A percentile compares a stretch with the other conserved stretches of the same genome.
phyloP scores from a whole-genome alignment of 192 early-diverging fungal genomes.

The Linnemannia elongata region DNA sequence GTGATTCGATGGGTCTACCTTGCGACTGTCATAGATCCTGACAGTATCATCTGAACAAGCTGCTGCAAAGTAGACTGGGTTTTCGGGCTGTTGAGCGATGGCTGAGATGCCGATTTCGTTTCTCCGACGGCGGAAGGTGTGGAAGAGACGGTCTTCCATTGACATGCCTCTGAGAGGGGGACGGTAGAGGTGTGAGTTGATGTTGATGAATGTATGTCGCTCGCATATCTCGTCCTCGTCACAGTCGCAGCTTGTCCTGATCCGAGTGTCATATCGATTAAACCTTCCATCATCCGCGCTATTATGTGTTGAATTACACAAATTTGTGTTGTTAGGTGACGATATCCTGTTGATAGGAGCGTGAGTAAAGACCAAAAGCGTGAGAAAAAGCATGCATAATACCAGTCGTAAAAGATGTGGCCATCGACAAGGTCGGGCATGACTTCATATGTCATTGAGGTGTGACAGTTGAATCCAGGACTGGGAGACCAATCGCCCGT shows the following conservation, averaged over 20 bases:
- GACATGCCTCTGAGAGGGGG: not conserved
- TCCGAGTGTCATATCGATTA: slow-evolving; percentile 61
- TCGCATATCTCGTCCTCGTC: slow-evolving; percentile 28
- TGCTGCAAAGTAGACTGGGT: slow-evolving; percentile 61
- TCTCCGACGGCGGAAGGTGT: slow-evolving; percentile 3
- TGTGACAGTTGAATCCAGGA: slow-evolving; percentile 59
- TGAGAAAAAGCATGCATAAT: not conserved
- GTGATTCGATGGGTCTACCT: slow-evolving; percentile 20
- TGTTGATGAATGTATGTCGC: slow-evolving; percentile 57
- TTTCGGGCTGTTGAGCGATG: slow-evolving; percentile 61
- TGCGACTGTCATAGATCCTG: slow-evolving; percentile 60
- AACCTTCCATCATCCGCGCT: slow-evolving; percentile 62
- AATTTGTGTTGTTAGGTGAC: too few species aligned
- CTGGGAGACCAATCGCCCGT: slow-evolving; percentile 31
- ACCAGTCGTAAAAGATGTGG: slow-evolving; percentile 62
- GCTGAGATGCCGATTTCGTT: slow-evolving; percentile 53
- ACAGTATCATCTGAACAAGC: slow-evolving; percentile 64
- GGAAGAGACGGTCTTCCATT: slow-evolving; percentile 1
- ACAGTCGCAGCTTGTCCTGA: slow-evolving; percentile 55
- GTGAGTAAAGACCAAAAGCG: not conserved
- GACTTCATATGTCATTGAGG: slow-evolving; percentile 60
- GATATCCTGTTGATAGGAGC: too few species aligned
- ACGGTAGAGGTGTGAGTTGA: slow-evolving; percentile 26
- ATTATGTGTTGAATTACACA: not conserved
- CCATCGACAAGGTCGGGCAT: slow-evolving; percentile 59